Conservation (phyloP, 257 asterid species). For the Petunia axillaris region DNA sequence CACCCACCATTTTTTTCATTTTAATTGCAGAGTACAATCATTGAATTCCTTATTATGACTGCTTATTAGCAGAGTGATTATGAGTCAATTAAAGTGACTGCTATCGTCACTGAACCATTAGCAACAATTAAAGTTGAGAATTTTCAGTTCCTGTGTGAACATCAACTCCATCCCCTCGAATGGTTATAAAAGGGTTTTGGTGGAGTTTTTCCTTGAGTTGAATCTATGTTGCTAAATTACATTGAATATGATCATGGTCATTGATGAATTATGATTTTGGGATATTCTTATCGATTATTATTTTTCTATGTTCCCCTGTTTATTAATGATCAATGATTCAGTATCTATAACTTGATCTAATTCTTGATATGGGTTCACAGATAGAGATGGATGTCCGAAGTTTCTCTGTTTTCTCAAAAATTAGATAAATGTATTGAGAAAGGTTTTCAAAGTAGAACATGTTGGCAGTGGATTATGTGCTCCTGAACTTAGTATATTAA, state of each 20-base stretch:
- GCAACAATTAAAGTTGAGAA: too few relatives aligned
- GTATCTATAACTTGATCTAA: constrained; percentile 30
- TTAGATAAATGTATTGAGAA: constrained; percentile 28
- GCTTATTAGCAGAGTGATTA: too few relatives aligned
- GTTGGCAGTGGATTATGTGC: constrained; percentile 53
- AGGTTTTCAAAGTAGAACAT: constrained; percentile 53
- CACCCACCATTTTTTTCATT: too few relatives aligned
- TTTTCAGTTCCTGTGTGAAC: constrained; percentile 23
- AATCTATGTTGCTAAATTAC: constrained; percentile 26
- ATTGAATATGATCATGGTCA: constrained; percentile 15
- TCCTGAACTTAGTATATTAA: constrained; percentile 31
- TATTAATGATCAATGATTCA: constrained; percentile 23
- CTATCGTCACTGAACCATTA: too few relatives aligned
- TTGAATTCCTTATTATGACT: too few relatives aligned
- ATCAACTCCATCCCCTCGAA: constrained; percentile 45
- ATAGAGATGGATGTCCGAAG: constrained; percentile 48
- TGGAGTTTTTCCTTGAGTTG: constrained; percentile 31
- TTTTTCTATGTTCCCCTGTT: neutral
- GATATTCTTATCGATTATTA: constrained; percentile 35
- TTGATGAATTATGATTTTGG: constrained; percentile 10
- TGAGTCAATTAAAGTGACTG: too few relatives aligned
- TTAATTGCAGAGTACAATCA: too few relatives aligned
- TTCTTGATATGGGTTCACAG: constrained; percentile 42
- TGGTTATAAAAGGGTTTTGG: constrained; percentile 41
- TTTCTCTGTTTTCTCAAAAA: constrained; percentile 54